A percentile compares a stretch with the other conserved stretches of the same genome.
These are phyloP conservation scores for Panaeolus papilionaceus DNA, from an alignment of 768 basidiomycete species.

Conservation along the genomic window DNA sequence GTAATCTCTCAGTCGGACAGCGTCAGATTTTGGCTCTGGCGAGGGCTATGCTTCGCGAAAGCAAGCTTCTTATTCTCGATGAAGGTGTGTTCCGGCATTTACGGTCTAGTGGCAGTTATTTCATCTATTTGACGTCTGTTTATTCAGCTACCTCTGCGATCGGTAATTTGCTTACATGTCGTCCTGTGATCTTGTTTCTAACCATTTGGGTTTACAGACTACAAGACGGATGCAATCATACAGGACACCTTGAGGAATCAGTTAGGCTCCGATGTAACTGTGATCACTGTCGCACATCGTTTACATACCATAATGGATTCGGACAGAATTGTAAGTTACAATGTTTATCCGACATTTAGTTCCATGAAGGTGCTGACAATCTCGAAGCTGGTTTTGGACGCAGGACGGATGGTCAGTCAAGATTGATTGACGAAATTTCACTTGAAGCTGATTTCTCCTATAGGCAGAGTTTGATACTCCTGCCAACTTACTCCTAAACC, in stretches of 20 bases:
- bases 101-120: neutral
- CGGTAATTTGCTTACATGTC: slow-evolving; percentile 38
- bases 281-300: slow-evolving; percentile 75
- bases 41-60: slow-evolving; percentile 63
- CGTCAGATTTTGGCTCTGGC: slow-evolving; percentile 74
- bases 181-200: neutral
- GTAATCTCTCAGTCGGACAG: slow-evolving; percentile 81
- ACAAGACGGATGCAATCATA: slow-evolving; percentile 71
- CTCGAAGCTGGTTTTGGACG: slow-evolving; percentile 62
- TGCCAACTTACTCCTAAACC: slow-evolving; percentile 21
- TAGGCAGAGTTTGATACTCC: slow-evolving; percentile 30
- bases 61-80: slow-evolving; percentile 66
- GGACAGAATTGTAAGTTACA: slow-evolving; percentile 48
- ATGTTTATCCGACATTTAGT: too few relatives aligned
- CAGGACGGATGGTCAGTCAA: slow-evolving; percentile 49
- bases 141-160: slow-evolving; percentile 50
- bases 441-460: neutral
- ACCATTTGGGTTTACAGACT: slow-evolving; percentile 42
- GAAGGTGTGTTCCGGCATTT: slow-evolving; percentile 35
- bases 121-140: neutral
- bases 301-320: slow-evolving; percentile 75
- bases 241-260: slow-evolving; percentile 72
- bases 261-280: slow-evolving; percentile 62
- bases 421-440: slow-evolving; percentile 1
- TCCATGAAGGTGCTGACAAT: too few relatives aligned